Conservation (phyloP, 129 eudicot species). For the Oenanthe sinensis region DNA sequence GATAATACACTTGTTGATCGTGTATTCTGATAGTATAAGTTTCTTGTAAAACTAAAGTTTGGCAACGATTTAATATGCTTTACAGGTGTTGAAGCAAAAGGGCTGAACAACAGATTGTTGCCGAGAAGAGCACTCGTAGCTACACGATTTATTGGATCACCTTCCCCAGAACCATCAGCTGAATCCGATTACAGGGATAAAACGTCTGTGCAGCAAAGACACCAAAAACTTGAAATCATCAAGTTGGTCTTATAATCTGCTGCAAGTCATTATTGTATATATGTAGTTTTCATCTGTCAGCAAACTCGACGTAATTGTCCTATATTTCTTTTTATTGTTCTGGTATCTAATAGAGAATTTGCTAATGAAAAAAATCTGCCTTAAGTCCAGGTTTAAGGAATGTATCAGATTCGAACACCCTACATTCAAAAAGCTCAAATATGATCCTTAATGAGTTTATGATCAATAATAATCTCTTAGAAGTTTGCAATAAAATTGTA, state of each 20-base stretch:
- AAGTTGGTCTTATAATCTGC: background rate
- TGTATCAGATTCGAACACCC: too few relatives aligned
- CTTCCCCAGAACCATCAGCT: background rate
- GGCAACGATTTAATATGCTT: slow-evolving; percentile 4
- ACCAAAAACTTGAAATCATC: background rate
- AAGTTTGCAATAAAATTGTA: too few relatives aligned
- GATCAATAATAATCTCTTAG: too few relatives aligned
- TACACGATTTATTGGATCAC: background rate
- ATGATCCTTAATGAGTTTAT: too few relatives aligned
- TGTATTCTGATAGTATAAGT: slow-evolving; percentile 8
- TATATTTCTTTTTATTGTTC: background rate
- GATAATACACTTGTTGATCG: slow-evolving; percentile 20
- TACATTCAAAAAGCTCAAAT: background rate
- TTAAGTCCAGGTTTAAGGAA: background rate
- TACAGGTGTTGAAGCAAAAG: slow-evolving; percentile 26
- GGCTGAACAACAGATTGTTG: slow-evolving; percentile 21
- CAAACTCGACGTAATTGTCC: background rate
- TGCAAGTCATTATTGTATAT: background rate
- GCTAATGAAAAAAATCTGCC: background rate
- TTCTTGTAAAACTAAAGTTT: slow-evolving; percentile 14
- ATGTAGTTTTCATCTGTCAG: background rate
- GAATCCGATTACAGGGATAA: background rate
- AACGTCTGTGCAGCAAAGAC: background rate
- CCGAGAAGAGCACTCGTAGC: slow-evolving; percentile 53
- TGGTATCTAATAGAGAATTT: background rate